Evolutionary conservation across 129 eudicot species (phyloP), one percentile per base, ranked within the genome.

Genomic region (Silybum marianum): DNA sequence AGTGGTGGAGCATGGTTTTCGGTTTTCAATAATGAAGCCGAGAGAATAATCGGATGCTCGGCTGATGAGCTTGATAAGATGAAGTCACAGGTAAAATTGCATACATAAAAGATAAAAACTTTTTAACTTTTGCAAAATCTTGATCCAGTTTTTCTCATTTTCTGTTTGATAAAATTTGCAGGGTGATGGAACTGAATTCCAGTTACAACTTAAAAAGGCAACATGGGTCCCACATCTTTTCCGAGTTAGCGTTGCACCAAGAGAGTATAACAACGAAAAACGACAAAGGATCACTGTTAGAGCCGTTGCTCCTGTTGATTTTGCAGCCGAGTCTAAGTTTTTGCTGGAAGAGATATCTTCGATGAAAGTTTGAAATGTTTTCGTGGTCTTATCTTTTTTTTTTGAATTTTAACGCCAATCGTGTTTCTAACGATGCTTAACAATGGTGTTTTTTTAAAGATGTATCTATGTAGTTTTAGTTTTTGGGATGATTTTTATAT

Each of bases 1-100:
- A 95, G 92, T 42, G 95, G 97, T 75, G 99, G 92, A 87, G 97
- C 95, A 14, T 89, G 90, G 94, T 72, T 93, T 67, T 93, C 97
- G 2, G 79, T 84, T 42, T 95, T 95, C 85, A 95, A 89, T 42
- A 91, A 95, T 2, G 97, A 93, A 81, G 99, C 98, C 0, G 98
- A 91, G 83, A 91, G 42, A 71, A 72, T 95, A 25, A 81, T 93
- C 21, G 99, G 98, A 4, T 93, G 97, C 82, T 76, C 99, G 1
- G 99, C 98, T 24, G 95, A 88, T 78, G 98, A 93, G 66, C 98
- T 93, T 72, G 89, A 95, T 81, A 81, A 76, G 38, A 58, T 93
- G 81, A 91, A 85, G 82, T 78, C 92, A 30, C 82, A 92, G 96
- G 99, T 92, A 69, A 62, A 58, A 19, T 26, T 69, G 6, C 28